A percentile compares a stretch with the other conserved stretches of the same genome.
phyloP scores from a whole-genome alignment of 805 yeast species.

The Barnettozyma wickerhamii region DNA sequence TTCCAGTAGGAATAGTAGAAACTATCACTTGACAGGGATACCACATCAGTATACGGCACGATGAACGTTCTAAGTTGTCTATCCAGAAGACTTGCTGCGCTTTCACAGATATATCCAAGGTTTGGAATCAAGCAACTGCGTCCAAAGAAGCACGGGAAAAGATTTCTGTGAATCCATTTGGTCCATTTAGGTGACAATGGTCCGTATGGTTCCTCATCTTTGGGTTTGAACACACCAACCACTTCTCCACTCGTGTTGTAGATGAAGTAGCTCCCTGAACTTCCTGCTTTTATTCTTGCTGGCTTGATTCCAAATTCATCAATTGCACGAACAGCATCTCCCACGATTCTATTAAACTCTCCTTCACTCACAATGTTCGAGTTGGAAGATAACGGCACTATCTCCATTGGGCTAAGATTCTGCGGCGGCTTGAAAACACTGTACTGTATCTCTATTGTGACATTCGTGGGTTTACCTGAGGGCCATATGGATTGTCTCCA shows the following conservation, averaged over 20 bases:
- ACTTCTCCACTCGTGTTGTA: constrained; percentile 32
- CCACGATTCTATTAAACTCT: constrained; percentile 38
- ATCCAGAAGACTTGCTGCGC: constrained; percentile 67
- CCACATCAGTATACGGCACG: constrained; percentile 64
- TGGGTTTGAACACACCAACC: constrained; percentile 69
- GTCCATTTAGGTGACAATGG: constrained; percentile 77
- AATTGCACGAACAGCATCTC: constrained; percentile 43
- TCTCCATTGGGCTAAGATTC: constrained; percentile 24
- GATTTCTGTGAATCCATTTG: constrained; percentile 70
- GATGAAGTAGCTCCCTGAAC: constrained; percentile 68
- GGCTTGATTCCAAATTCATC: constrained; percentile 41
- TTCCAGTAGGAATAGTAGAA: constrained; percentile 49
- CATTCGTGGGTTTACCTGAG: constrained; percentile 12
- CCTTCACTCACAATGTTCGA: constrained; percentile 25
- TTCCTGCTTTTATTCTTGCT: constrained; percentile 54
- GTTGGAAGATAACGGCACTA: constrained; percentile 25
- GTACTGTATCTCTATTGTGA: constrained; percentile 44
- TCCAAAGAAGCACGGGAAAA: constrained; percentile 77
- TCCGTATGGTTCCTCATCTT: constrained; percentile 79
- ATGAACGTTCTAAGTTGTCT: constrained; percentile 51
- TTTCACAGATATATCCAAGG: constrained; percentile 66
- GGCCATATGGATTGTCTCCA: constrained; percentile 29
- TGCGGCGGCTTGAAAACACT: constrained; percentile 47
- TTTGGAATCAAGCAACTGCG: constrained; percentile 69
- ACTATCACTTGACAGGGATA: constrained; percentile 27